Conservation (phyloP, 805 yeast genomes). For the Helenozyma rhizophorensis region DNA sequence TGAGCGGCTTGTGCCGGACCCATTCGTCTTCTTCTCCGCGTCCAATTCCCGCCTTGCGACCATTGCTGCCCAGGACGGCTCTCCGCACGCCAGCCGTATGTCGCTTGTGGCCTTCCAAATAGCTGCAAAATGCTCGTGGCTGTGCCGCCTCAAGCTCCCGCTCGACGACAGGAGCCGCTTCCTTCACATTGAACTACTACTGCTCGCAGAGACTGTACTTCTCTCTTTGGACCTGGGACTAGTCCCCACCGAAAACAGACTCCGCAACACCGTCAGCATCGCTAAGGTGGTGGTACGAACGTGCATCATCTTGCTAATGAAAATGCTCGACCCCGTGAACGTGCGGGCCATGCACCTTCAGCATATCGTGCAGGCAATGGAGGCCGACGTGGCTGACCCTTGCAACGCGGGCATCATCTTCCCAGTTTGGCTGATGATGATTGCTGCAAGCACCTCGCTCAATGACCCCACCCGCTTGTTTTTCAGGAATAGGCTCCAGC, state of each 20-base stretch:
- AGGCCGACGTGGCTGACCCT: slow-evolving; percentile 5
- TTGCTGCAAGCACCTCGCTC: slow-evolving; percentile 11
- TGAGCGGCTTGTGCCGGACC: slow-evolving; percentile 9
- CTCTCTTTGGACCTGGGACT: slow-evolving; percentile 1
- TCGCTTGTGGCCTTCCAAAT: slow-evolving; percentile 13
- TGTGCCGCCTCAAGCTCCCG: slow-evolving; percentile 13
- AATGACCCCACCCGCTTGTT: slow-evolving; percentile 3
- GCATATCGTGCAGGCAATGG: slow-evolving; percentile 4
- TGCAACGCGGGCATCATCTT: slow-evolving; percentile 8
- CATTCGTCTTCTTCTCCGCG: slow-evolving; percentile 9
- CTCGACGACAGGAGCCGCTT: slow-evolving; percentile 1
- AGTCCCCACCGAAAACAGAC: background rate
- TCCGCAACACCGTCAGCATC: slow-evolving; percentile 6
- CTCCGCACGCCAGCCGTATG: slow-evolving; percentile 5
- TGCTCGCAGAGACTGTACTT: slow-evolving; percentile 6
- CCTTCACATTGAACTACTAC: slow-evolving; percentile 3
- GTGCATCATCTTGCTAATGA: slow-evolving; percentile 7
- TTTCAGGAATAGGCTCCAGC: slow-evolving; percentile 4
- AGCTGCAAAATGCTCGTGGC: slow-evolving; percentile 17
- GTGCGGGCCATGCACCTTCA: slow-evolving; percentile 2
- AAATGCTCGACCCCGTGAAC: slow-evolving; percentile 5
- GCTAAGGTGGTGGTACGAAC: slow-evolving; percentile 10
- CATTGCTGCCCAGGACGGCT: slow-evolving; percentile 4
- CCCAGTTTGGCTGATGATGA: slow-evolving; percentile 14
- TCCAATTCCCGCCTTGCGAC: slow-evolving; percentile 3